phyloP scores from a whole-genome alignment of 805 yeast genomes.

The Groenewaldozyma tartarivorans region DNA sequence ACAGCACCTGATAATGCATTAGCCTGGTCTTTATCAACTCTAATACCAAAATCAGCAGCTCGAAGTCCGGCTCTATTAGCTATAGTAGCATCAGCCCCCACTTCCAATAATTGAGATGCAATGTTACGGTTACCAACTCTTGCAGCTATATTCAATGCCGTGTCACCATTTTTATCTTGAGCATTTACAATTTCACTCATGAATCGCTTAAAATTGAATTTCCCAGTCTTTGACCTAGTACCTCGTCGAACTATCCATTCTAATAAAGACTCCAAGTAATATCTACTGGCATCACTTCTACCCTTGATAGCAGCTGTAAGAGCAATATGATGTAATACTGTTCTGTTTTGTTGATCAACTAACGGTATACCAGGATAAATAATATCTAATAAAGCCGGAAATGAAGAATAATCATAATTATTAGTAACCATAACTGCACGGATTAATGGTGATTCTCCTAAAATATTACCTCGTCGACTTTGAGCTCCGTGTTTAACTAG shows the following conservation, averaged over 20 bases:
- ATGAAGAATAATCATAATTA: constrained; percentile 68
- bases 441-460: constrained; percentile 81
- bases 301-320: constrained; percentile 70
- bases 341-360: constrained; percentile 61
- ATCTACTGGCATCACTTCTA: constrained; percentile 60
- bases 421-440: constrained; percentile 79
- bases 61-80: constrained; percentile 80
- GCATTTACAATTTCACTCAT: constrained; percentile 70
- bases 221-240: constrained; percentile 34
- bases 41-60: constrained; percentile 79
- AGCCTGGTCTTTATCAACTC: background rate
- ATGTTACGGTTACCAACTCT: constrained; percentile 74
- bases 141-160: constrained; percentile 88
- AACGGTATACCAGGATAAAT: constrained; percentile 65
- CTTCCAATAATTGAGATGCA: constrained; percentile 70
- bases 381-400: constrained; percentile 57
- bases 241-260: constrained; percentile 69
- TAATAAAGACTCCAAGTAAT: constrained; percentile 59
- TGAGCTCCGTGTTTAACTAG: constrained; percentile 60
- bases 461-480: constrained; percentile 61
- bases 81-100: constrained; percentile 76
- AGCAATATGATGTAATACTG: constrained; percentile 81
- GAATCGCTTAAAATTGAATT: constrained; percentile 44
- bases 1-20: background rate
- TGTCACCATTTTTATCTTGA: constrained; percentile 90